These are phyloP conservation scores for Moricandia moricandioides DNA, from an alignment of 345 rosid genomes.

Conservation along the genomic window DNA sequence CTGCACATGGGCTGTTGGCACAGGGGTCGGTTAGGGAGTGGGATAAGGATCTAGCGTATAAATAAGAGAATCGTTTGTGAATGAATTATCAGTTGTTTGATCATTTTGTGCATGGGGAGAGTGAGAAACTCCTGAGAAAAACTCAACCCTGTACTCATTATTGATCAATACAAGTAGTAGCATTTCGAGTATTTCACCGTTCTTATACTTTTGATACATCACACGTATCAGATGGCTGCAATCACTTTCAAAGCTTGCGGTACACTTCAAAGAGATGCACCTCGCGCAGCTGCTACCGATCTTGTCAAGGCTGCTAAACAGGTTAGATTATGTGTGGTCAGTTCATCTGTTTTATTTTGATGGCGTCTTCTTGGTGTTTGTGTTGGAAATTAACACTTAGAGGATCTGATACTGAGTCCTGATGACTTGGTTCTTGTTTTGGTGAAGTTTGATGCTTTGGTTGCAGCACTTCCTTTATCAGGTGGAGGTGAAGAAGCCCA, in stretches of 20 bases:
- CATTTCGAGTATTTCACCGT: background rate
- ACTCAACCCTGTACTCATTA: background rate
- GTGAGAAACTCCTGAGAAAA: background rate
- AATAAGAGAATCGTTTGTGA: no score
- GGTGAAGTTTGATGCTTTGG: slow-evolving; percentile 80
- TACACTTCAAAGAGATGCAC: no score
- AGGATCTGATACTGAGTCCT: no score
- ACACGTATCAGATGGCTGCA: no score
- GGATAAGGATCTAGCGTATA: no score
- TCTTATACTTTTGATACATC: no score
- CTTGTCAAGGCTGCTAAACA: slow-evolving; percentile 93
- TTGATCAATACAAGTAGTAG: background rate
- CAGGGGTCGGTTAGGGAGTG: no score
- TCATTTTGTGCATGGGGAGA: background rate
- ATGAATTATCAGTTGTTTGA: background rate
- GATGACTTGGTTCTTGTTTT: background rate
- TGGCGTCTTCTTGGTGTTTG: no score
- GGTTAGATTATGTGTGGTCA: slow-evolving; percentile 33
- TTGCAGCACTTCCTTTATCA: slow-evolving; percentile 82
- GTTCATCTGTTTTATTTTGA: background rate
- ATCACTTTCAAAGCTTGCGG: no score
- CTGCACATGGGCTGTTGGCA: no score
- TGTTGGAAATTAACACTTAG: background rate
- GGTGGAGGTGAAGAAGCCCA: slow-evolving; percentile 95
- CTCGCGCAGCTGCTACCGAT: slow-evolving; percentile 28